These are phyloP conservation scores for Aspergillus coremiiformis DNA, from an alignment of 495 filamentous ascomycete species.

Conservation along the genomic window DNA sequence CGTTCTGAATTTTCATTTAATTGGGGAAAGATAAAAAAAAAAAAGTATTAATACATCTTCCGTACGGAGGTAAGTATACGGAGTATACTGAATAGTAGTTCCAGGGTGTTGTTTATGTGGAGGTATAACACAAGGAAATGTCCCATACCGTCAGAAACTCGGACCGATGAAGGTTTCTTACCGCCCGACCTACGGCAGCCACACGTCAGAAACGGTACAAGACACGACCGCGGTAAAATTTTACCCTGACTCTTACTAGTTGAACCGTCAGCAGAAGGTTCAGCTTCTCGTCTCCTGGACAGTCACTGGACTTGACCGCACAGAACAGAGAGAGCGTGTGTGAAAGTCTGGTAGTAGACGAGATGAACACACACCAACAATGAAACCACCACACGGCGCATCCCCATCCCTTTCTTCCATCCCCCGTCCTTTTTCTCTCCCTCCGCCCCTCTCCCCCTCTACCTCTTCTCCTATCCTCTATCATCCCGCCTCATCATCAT, in stretches of 20 bases:
- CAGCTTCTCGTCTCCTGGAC: conserved; percentile 13
- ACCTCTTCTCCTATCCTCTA: conserved; percentile 10
- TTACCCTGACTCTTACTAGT: not conserved
- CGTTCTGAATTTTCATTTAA: no score
- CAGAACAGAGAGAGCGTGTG: conserved; percentile 1
- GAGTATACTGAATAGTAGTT: no score
- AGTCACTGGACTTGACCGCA: conserved; percentile 8
- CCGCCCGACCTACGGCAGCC: not conserved
- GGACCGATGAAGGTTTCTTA: not conserved
- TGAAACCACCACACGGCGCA: conserved; percentile 23
- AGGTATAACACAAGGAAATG: no score
- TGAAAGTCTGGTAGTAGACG: conserved; percentile 20
- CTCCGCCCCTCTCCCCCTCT: conserved; percentile 13
- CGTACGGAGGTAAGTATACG: no score
- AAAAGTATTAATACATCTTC: no score
- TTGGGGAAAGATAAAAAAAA: no score
- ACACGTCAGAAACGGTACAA: not conserved
- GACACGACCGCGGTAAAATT: not conserved
- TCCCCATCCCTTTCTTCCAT: conserved; percentile 24
- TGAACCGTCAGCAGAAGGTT: conserved; percentile 1
- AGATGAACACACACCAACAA: conserved; percentile 24
- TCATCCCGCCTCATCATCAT: conserved; percentile 12
- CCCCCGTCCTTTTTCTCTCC: conserved; percentile 18
- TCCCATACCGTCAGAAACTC: not conserved
- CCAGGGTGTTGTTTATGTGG: no score